phyloP scores from a whole-genome alignment of 208 protist genomes.

The Crithidia mellificae region DNA sequence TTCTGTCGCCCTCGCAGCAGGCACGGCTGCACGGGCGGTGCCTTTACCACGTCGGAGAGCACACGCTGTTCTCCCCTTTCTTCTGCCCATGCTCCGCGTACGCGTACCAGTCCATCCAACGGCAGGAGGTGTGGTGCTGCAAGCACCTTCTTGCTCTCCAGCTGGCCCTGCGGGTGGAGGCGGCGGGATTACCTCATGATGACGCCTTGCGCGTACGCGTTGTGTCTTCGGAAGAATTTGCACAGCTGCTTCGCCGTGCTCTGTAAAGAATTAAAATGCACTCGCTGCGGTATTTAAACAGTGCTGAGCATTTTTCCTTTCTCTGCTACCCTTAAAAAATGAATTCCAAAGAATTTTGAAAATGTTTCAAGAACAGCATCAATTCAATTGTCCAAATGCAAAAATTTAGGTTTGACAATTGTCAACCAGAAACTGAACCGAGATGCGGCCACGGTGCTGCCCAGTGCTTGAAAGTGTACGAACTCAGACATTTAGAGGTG shows the following conservation, averaged over 20 bases:
- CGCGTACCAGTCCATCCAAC: conserved; percentile 68
- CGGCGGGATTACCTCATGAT: conserved; percentile 50
- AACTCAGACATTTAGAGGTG: no score
- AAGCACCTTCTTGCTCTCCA: conserved; percentile 86
- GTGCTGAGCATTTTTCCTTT: no score
- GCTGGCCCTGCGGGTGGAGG: conserved; percentile 61
- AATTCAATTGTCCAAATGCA: no score
- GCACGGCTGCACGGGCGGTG: conserved; percentile 28
- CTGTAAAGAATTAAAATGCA: conserved; percentile 17
- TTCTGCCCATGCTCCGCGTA: conserved; percentile 87
- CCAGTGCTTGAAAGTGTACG: no score
- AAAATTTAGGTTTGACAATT: no score
- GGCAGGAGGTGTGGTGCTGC: conserved; percentile 75
- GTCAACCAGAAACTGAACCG: no score
- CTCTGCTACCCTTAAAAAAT: no score
- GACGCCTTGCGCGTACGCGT: conserved; percentile 51
- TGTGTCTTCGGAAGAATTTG: conserved; percentile 34
- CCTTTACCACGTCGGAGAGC: conserved; percentile 78
- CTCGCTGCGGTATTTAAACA: no score
- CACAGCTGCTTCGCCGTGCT: conserved; percentile 21
- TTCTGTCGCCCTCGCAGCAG: conserved; percentile 3
- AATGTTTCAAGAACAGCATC: no score
- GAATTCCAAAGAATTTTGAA: no score
- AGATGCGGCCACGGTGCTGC: no score
- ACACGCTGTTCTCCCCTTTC: conserved; percentile 71